Evolutionary conservation across 2,329 filamentous ascomycete species (phyloP).

Genomic region (Scorias spongiosa): DNA sequence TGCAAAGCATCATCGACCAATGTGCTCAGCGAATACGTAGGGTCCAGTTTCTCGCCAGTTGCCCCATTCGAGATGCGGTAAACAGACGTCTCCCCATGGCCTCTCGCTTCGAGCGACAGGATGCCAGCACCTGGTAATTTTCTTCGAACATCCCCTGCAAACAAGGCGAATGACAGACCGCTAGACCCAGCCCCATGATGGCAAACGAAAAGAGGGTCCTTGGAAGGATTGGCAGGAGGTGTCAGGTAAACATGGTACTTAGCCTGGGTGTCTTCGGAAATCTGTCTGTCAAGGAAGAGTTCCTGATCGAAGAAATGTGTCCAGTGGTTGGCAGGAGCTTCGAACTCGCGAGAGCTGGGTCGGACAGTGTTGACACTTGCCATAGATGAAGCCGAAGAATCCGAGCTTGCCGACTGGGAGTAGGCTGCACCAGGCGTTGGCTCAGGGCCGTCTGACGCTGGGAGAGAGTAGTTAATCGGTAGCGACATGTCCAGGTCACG

Average conservation of each 20-base stretch:
- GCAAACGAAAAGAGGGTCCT: constrained; percentile 73
- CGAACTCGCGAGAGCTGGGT: constrained; percentile 15
- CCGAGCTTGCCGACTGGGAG: constrained; percentile 18
- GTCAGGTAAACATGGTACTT: constrained; percentile 78
- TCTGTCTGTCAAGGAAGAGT: constrained; percentile 48
- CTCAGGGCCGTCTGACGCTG: too few species aligned
- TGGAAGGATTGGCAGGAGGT: constrained; percentile 45
- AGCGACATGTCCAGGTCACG: too few species aligned
- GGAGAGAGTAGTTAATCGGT: too few species aligned
- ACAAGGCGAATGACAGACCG: constrained; percentile 76
- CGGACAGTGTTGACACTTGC: constrained; percentile 52
- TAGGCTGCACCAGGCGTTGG: not conserved
- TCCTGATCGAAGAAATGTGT: constrained; percentile 84
- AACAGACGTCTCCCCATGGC: constrained; percentile 61
- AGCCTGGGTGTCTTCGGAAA: constrained; percentile 28
- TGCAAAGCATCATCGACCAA: constrained; percentile 57
- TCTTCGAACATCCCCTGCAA: constrained; percentile 62
- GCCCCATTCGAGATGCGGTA: constrained; percentile 5
- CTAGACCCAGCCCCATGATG: constrained; percentile 94
- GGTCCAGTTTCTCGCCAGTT: constrained; percentile 7
- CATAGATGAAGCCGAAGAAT: constrained; percentile 75
- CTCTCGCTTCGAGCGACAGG: constrained; percentile 70
- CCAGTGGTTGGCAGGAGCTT: constrained; percentile 61
- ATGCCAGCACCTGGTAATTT: constrained; percentile 67
- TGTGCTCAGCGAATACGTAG: constrained; percentile 56